phyloP scores from a whole-genome alignment of 306 rosid genomes.

The Alnus rubra region DNA sequence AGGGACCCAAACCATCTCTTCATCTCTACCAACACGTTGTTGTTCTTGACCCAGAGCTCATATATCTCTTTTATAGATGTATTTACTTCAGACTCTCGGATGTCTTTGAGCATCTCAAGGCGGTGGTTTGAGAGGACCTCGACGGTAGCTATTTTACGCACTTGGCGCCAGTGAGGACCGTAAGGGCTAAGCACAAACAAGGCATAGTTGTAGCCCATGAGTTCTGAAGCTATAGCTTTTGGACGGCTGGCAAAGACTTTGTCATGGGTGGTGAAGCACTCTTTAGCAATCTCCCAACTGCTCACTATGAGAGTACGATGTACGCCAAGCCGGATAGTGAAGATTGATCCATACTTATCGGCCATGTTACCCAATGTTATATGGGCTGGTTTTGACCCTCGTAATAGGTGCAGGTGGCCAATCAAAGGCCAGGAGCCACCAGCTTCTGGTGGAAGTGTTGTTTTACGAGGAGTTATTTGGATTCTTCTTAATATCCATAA shows the following conservation, averaged over 20 bases:
- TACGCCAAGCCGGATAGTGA: slow-evolving; percentile 29
- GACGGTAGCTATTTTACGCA: no score
- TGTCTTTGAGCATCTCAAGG: no score
- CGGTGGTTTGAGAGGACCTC: no score
- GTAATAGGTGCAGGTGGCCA: slow-evolving; percentile 41
- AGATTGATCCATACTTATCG: slow-evolving; percentile 27
- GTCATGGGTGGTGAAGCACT: slow-evolving; percentile 29
- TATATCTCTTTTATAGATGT: slow-evolving; percentile 24
- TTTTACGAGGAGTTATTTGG: background rate
- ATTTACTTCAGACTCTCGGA: no score
- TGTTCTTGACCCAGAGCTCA: background rate
- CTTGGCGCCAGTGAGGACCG: background rate
- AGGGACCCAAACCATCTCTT: slow-evolving; percentile 38
- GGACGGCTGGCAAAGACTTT: background rate
- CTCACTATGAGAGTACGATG: slow-evolving; percentile 25
- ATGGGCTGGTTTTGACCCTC: slow-evolving; percentile 20
- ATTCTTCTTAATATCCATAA: background rate
- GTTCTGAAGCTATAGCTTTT: no score
- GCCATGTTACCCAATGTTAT: slow-evolving; percentile 22
- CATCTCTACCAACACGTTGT: slow-evolving; percentile 25
- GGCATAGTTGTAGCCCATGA: no score
- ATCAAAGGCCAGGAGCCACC: slow-evolving; percentile 40
- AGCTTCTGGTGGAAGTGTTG: slow-evolving; percentile 30
- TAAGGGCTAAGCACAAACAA: slow-evolving; percentile 9
- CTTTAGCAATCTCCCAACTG: slow-evolving; percentile 28